Evolutionary conservation across 2,329 filamentous ascomycete species (phyloP), one percentile per base, ranked within the genome.

Genomic region (Orbilia brochopaga): DNA sequence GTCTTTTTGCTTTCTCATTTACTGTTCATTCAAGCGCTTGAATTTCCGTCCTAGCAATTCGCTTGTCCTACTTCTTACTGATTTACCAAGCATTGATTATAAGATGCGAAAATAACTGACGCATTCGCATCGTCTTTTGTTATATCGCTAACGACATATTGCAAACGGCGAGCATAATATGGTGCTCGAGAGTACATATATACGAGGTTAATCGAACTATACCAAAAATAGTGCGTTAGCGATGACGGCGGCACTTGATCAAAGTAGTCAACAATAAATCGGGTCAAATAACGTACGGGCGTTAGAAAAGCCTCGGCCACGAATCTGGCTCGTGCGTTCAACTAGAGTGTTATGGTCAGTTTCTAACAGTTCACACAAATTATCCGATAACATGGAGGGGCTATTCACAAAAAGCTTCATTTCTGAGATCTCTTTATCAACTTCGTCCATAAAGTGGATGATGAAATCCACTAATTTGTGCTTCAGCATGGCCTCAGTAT

Each of bases 401-500:
- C 15, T 48, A 83, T 91, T 76, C 85, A 97, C 93, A 81, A 99
- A 99, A 78, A 99, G 89, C 85, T 99, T 99, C 94, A 99, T 97
- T 82, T 99, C 95, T 1, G 94, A 97, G 72, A 99, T 99, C 81
- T 99, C 94, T 84, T 99, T 99, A 81, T 99, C 95, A 2, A 99
- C 95, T 80, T 99, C 94, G 81, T 99, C 93, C 93, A 99, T 97
- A 78, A 99, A 99, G 78, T 97, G 89, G 75, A 99, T 97, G 76
- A 99, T 96, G 78, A 99, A 99, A 80, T 99, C 94, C 35, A 99
- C 95, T 76, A 99, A 85, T 83, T 99, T 97, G 80, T 99, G 93
- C 84, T 97, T 97, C 79, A 97, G 81, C 92, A 99, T 96, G 79
- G 95, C 90, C 81, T 97, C 94, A 2, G 94, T 97, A 78, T 99